Evolutionary conservation across 768 basidiomycete species (phyloP).

Genomic region (Rhodosporidiobolus sp.): DNA sequence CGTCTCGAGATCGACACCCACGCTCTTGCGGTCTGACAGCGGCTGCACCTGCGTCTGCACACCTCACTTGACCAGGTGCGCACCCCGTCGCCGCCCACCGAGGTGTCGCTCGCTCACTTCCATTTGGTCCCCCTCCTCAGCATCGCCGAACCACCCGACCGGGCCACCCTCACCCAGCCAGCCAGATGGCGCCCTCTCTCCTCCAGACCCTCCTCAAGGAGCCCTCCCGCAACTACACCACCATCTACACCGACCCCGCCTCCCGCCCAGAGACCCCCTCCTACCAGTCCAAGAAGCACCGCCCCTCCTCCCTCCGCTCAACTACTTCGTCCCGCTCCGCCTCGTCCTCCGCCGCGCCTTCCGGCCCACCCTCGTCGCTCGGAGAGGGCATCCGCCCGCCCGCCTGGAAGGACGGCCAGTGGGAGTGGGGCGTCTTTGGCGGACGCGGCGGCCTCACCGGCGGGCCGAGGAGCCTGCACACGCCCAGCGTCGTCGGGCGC

Average conservation of each 20-base stretch:
- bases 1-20: no score
- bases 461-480: slow-evolving; percentile 15
- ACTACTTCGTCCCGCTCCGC: background rate
- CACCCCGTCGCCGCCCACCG: no score
- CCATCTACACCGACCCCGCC: slow-evolving; percentile 15
- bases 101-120: no score
- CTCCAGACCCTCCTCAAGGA: slow-evolving; percentile 28
- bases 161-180: background rate
- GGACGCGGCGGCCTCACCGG: slow-evolving; percentile 29
- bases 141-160: no score
- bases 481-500: slow-evolving; percentile 16
- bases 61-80: no score
- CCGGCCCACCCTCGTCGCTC: background rate
- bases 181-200: slow-evolving; percentile 13
- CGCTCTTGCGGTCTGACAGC: no score
- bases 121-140: no score
- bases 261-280: slow-evolving; percentile 16
- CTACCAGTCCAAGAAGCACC: background rate
- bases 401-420: slow-evolving; percentile 16
- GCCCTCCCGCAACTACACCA: slow-evolving; percentile 22
- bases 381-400: background rate
- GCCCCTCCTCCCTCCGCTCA: slow-evolving; percentile 20
- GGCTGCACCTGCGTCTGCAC: no score
- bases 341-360: background rate
- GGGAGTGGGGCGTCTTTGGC: slow-evolving; percentile 31